Base-by-base conservation (phyloP, 371 early-diverging fungal genomes). In the Saksenaea vasiformis region DNA sequence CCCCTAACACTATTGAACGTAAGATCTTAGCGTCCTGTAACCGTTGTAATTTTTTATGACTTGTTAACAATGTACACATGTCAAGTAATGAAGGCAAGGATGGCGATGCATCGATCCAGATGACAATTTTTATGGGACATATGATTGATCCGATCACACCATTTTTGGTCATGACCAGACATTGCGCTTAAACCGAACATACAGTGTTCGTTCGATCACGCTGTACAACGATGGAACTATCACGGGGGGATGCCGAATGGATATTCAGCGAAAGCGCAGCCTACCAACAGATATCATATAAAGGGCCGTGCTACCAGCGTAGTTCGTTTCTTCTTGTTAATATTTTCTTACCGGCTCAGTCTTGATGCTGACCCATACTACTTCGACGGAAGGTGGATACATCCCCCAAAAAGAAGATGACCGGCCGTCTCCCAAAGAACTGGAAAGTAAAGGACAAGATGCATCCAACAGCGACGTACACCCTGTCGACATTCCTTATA, bases 141-240 rank as follows among this genome's bases (percentile, higher is more conserved):
- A 47, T 47, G 51, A 22, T 10, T 47, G 51, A 47, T 22, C 51
- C 8, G 51, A 47, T 47, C 51, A 47, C 51, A 47, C 22, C 51
- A 47, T 47, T 19, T 47, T 5, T 11, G 22, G 51, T 47, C 51
- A 47, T 47, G 51, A 47, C 27, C 51, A 22, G 22, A 47, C n/a
- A 22, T 22, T 47, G n/a, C 24, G 51, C 11, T 47, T 8, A 19
- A 22, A 47, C 9, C 4, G 10, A 22, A 11, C 1, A 22, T 8
- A 22, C 22, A 47, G 10, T 10, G 51, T 24, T 10, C 11, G 22
- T 22, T 19, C 27, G 51, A 47, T 47, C 51, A 47, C 51, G 22
- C 11, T 9, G 51, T 47, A 22, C 22, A 47, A 22, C 51, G 22
- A 22, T 47, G 0, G 17, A 47, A 47, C 22, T 9, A 10, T 47